Percentiles rank a stretch among this genome's conserved stretches.
These are phyloP conservation scores for Saussurea involucrata DNA, from an alignment of 129 eudicot species.

Conservation along the genomic window DNA sequence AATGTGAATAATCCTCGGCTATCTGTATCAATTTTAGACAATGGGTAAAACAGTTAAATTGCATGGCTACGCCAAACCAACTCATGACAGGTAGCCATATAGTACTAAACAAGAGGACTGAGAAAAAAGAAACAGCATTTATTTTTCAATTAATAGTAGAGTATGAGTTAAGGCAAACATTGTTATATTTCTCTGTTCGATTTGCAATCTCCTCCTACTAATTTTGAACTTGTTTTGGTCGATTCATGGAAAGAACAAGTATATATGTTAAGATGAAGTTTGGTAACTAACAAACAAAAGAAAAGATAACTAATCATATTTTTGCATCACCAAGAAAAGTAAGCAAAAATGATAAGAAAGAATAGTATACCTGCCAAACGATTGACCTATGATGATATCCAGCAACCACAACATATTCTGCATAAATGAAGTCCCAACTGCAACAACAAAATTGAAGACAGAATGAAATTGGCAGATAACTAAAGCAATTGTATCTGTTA, in stretches of 20 bases:
- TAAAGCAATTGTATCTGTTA: slow-evolving; percentile 40
- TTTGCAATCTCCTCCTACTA: not conserved
- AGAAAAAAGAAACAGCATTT: not conserved
- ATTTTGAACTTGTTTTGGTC: not conserved
- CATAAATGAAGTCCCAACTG: slow-evolving; percentile 99
- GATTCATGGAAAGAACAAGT: not conserved
- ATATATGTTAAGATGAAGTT: not conserved
- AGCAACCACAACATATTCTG: slow-evolving; percentile 96
- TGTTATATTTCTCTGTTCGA: not conserved
- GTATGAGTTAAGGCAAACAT: not conserved
- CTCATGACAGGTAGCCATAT: not conserved
- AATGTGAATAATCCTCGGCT: slow-evolving; percentile 97
- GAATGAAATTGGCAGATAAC: slow-evolving; percentile 27
- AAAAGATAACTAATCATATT: not conserved
- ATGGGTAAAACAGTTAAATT: not conserved
- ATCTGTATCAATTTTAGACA: slow-evolving; percentile 48
- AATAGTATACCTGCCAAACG: slow-evolving; percentile 83
- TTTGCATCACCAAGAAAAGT: not conserved
- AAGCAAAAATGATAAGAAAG: not conserved
- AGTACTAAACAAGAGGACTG: not conserved
- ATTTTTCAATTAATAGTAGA: not conserved
- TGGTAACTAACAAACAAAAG: not conserved
- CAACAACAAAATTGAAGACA: slow-evolving; percentile 16
- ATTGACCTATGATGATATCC: slow-evolving; percentile 90
- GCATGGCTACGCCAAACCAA: not conserved